Percentiles rank a stretch among this genome's conserved stretches.
These are phyloP conservation scores for Staphylotrichum longicolle DNA, from an alignment of 495 filamentous ascomycete species.

Conservation along the genomic window DNA sequence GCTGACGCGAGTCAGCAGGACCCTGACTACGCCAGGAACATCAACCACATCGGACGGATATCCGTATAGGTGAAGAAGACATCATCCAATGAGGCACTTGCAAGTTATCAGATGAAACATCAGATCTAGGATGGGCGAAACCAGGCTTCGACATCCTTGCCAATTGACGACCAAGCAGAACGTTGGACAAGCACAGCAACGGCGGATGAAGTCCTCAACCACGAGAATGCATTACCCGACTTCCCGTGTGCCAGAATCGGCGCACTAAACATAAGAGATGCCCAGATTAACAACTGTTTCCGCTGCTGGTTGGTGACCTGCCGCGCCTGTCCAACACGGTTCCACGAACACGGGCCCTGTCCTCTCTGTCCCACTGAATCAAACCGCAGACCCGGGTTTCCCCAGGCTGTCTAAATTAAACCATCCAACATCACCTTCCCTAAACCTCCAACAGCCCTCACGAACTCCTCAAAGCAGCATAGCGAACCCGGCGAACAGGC, in stretches of 20 bases:
- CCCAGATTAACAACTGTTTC: constrained; percentile 6
- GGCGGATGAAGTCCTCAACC: not conserved
- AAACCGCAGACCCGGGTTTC: not conserved
- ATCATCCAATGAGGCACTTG: not conserved
- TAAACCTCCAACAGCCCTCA: no score
- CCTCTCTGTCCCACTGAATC: not conserved
- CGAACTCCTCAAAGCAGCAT: constrained; percentile 49
- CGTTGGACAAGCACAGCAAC: not conserved
- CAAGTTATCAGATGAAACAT: constrained; percentile 6
- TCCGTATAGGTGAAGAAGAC: not conserved
- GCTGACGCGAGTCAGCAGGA: not conserved
- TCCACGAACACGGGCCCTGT: not conserved
- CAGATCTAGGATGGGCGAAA: not conserved
- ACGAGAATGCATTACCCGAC: not conserved
- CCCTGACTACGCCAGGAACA: not conserved
- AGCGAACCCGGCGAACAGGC: constrained; percentile 64
- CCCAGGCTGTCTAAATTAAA: not conserved
- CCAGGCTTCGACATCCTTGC: no score
- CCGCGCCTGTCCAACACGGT: not conserved
- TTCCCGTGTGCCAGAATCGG: not conserved
- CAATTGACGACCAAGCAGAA: no score
- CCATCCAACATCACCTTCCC: not conserved
- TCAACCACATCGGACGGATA: not conserved
- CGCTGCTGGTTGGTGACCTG: not conserved
- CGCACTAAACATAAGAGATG: constrained; percentile 1